Evolutionary conservation across 2,329 filamentous ascomycete species (phyloP), one percentile per base, ranked within the genome.

Genomic region (Davidsoniella eucalypti): DNA sequence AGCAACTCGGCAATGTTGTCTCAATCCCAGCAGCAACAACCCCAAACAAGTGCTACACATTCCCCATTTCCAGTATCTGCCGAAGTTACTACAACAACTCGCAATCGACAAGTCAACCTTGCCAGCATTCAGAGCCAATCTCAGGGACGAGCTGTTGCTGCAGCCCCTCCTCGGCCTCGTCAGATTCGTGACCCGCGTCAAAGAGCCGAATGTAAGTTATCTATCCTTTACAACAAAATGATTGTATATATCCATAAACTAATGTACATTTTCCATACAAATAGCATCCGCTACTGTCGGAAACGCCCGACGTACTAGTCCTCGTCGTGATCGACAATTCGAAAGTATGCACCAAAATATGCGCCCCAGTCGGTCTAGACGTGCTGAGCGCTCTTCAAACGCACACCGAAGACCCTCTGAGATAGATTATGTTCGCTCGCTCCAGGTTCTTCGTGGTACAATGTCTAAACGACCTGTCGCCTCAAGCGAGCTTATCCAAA

Each of bases 381-480:
- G 29, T 33, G 29, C 26, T 33, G 26, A 33, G 26, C 26, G 26
- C 26, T 33, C 26, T 33, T 33, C 12, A 33, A 33, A 33, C 12
- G 4, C 29, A 2, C 29, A 33, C 29, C 29, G 29, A 33, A 33
- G 29, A 33, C 2, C 29, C 8, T 33, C 42, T 33, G 42, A 43
- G n/a, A 44, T 47, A 29, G 44, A 47, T 18, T 33, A 47, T 23
- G 40, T 54, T 29, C 49, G 54, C 29, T 33, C 29, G 29, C 29
- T 33, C 12, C 72, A 75, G 56, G 50, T 73, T 5, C 56, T 71
- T 33, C 68, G 72, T 40, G 70, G 70, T 14, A 61, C 66, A 6
- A 53, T 67, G 18, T 57, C 63, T 0, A 67, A 61, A 38, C 71
- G 69, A 56, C 62, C 67, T 54, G 66, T 74, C 5, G 71, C 71